Evolutionary conservation across 1,284 basidiomycete species (phyloP).

Genomic region (Sporisorium exsertum): DNA sequence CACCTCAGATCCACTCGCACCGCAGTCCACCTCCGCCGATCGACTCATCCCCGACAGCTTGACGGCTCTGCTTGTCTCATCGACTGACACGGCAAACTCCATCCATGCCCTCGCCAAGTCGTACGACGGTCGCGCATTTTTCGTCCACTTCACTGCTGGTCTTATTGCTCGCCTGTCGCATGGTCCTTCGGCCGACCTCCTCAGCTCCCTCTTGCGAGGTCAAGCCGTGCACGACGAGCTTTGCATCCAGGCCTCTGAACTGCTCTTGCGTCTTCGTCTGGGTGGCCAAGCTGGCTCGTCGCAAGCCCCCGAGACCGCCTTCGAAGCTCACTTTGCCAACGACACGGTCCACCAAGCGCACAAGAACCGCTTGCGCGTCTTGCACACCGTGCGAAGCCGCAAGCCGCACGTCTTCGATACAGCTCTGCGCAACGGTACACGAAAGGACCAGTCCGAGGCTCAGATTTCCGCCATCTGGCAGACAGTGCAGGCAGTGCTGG

Average conservation of each 20-base stretch:
- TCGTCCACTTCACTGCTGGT: conserved; percentile 43
- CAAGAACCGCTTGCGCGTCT: conserved; percentile 45
- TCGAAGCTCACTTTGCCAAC: conserved; percentile 29
- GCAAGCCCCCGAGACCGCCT: conserved; percentile 30
- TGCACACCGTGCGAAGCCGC: conserved; percentile 51
- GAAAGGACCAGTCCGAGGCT: conserved; percentile 33
- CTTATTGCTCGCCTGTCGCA: conserved; percentile 38
- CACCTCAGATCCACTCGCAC: conserved; percentile 26
- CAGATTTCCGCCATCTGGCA: conserved; percentile 48
- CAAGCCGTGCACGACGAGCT: conserved; percentile 30
- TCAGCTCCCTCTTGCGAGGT: conserved; percentile 34
- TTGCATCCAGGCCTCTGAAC: conserved; percentile 23
- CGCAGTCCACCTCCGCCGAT: conserved; percentile 20
- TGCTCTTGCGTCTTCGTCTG: conserved; percentile 41
- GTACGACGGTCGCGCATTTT: conserved; percentile 54
- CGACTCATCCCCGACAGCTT: conserved; percentile 48
- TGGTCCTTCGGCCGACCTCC: conserved; percentile 30
- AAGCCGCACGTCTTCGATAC: conserved; percentile 47
- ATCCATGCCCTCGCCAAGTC: conserved; percentile 28
- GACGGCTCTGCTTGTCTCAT: conserved; percentile 34
- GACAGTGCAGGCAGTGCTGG: conserved; percentile 50
- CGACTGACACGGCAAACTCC: conserved; percentile 26
- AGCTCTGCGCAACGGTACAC: conserved; percentile 41
- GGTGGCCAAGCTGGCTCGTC: conserved; percentile 16
- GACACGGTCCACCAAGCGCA: conserved; percentile 22